Evolutionary conservation across 2,329 filamentous ascomycete genomes (phyloP).

Genomic region (Mollisia scopiformis): DNA sequence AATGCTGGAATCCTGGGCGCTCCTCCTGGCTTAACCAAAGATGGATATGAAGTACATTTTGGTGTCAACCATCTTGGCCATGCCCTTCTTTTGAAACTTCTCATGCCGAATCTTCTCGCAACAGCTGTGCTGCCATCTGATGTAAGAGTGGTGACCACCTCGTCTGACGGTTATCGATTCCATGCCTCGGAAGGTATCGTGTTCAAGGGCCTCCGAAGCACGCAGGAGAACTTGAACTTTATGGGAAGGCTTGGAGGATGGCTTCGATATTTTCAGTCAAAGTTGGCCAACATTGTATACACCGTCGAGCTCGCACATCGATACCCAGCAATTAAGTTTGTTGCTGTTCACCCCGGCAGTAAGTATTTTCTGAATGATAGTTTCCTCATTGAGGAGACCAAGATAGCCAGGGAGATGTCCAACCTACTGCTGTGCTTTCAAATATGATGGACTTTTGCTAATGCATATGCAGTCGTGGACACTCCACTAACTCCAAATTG

Average conservation of each 20-base stretch:
- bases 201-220: constrained; percentile 31
- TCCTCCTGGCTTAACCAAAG: constrained; percentile 28
- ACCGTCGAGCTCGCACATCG: constrained; percentile 42
- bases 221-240: constrained; percentile 6
- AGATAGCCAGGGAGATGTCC: too few relatives aligned
- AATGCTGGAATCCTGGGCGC: constrained; percentile 37
- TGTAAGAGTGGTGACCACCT: constrained; percentile 13
- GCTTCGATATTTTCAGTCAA: constrained; percentile 45
- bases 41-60: constrained; percentile 39
- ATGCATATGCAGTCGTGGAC: constrained; percentile 31
- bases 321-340: constrained; percentile 41
- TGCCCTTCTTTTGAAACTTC: constrained; percentile 16
- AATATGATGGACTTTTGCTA: neutral
- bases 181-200: constrained; percentile 32
- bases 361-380: neutral
- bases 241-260: constrained; percentile 1
- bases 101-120: constrained; percentile 18
- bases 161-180: constrained; percentile 24
- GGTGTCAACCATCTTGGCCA: constrained; percentile 21
- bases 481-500: constrained; percentile 8
- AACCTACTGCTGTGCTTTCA: too few relatives aligned
- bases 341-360: constrained; percentile 44
- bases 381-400: neutral
- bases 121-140: constrained; percentile 16
- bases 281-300: constrained; percentile 50